Base-by-base conservation (phyloP, 495 filamentous ascomycete species). In the Sabuloglossum arenarium region DNA sequence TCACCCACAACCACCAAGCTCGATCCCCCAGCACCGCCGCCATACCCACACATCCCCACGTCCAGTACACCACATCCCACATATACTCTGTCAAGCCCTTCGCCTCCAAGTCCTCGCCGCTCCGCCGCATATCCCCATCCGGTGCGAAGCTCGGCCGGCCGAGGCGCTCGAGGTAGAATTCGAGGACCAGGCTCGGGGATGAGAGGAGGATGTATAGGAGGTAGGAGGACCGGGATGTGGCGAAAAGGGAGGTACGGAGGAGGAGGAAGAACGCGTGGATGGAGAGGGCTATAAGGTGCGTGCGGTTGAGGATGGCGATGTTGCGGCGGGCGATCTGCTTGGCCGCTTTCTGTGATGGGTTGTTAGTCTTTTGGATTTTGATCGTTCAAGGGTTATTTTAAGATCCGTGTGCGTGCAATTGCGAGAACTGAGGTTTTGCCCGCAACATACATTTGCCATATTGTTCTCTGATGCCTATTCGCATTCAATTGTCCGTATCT, bases 11-110 rank as follows among this genome's bases (percentile, higher is more conserved):
- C 67, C 85, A 78, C 86, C 86, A 91, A 12, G 75, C 82, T 66
- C 79, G 76, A 64, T 90, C 81, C 27, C 85, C 85, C 50, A 87
- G 76, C 3, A 88, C 47, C 11, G 78, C 79, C 1, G 77, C 85
- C 6, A 78, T 67, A 8, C 76, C 67, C 29, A 86, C 71, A 25
- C 78, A 81, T 21, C 73, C 79, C 81, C 85, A 88, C 0, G 86
- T 89, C 70, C 91, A 88, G 74, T 94, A 97, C 32, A 96, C 71
- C 27, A 95, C 75, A 71, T 98, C 91, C 76, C 90, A 97, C 83
- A 96, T 85, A 69, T 89, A 98, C 68, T 98, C 91, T 8, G 88
- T 97, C 67, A 98, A 70, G 0, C 91, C 91, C 27, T 83, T 78
- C 0, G 87, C 86, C 28, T 85, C 81, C 25, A 98, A 75, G 66